Percentiles rank a stretch among this genome's conserved stretches.
Evolutionary conservation across 306 rosid species (phyloP).

Genomic region (Quercus variabilis): DNA sequence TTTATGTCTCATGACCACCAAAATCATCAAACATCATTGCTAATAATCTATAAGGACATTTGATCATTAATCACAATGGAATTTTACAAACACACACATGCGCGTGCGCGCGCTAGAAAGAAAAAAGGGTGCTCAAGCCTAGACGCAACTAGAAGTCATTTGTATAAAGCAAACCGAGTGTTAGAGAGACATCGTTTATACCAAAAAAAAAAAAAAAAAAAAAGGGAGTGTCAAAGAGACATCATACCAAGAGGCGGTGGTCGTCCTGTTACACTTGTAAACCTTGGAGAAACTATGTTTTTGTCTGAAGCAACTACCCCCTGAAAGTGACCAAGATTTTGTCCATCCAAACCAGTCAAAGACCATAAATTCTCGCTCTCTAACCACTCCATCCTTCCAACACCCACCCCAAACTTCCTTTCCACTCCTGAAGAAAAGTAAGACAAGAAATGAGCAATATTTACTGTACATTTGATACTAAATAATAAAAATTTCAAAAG

Average conservation of each 20-base stretch:
- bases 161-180: not conserved
- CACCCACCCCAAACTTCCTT: conserved; percentile 64
- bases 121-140: not conserved
- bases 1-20: not conserved
- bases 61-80: not conserved
- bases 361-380: conserved; percentile 69
- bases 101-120: fast-evolving
- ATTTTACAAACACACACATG: not conserved
- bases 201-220: too few species aligned
- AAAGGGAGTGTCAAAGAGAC: not conserved
- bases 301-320: conserved; percentile 88
- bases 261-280: conserved; percentile 57
- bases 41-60: not conserved
- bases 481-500: conserved; percentile 11
- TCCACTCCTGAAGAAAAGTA: conserved; percentile 57
- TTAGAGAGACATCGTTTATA: not conserved
- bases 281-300: conserved; percentile 65
- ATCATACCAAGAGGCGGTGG: conserved; percentile 73
- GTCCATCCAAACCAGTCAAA: conserved; percentile 61
- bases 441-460: conserved; percentile 7
- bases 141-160: not conserved
- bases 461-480: conserved; percentile 15
- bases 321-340: conserved; percentile 70
- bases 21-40: not conserved
- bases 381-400: conserved; percentile 75